Evolutionary conservation across 2,329 filamentous ascomycete genomes (phyloP), one percentile per base, ranked within the genome.

Genomic region (Beauveria scarabaeidicola): DNA sequence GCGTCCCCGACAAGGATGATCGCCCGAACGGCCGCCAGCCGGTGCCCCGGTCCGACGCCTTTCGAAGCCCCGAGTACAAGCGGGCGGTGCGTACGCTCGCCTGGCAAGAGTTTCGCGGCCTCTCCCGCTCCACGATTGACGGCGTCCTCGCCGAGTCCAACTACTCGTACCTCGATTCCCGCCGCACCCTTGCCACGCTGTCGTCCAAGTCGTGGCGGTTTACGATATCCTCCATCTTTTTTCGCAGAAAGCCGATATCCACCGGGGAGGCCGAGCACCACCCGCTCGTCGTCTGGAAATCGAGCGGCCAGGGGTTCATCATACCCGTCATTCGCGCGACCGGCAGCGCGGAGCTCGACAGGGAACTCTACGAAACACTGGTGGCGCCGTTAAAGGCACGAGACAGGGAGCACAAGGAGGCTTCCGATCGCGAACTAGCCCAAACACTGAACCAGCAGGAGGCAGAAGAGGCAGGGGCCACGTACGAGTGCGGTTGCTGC

Each of bases 131-230:
- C 1, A 85, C 88, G 3, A 88, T 93, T 72, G 84, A 86, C 68
- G 89, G 87, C 9, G 89, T 94, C 8, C 80, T 94, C 52, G 89
- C 89, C 53, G 90, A 94, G 71, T 84, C 82, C 68, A 94, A 94
- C 73, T 86, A 89, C 72, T 88, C 86, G 9, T 94, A 93, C 67
- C 83, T 87, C 23, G 81, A 86, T 32, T 86, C 88, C 13, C 81
- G 89, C 40, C 82, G 81, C 17, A 89, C 86, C 2, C 81, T 94
- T 17, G 81, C 89, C 57, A 80, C 79, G 1, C 73, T 93, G 13
- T 85, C 86, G 7, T 82, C 83, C 48, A 89, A 86, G 70, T 90
- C 89, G 38, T 94, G 90, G 90, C 82, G 88, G 51, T 89, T 87
- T 62, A 85, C 87, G 40, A 78, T 93, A 57, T 84, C 87, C 1